phyloP scores from a whole-genome alignment of 768 basidiomycete genomes.

The Boletus reticulatus region DNA sequence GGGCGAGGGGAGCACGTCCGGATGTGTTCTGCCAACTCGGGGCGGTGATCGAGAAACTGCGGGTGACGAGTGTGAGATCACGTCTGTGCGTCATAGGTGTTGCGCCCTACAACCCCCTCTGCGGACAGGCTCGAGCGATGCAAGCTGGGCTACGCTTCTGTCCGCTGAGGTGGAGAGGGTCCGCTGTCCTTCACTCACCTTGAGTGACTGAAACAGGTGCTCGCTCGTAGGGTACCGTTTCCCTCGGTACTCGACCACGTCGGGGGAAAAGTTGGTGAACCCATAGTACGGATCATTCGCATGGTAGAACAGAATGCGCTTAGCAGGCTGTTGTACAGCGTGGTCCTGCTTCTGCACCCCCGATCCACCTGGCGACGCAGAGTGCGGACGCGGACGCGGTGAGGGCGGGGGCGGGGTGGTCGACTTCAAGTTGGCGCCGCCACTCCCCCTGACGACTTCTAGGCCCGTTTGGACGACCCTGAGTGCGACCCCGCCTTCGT shows the following conservation, averaged over 20 bases:
- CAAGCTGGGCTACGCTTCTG: neutral
- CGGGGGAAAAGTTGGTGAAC: conserved; percentile 45
- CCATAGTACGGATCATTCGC: conserved; percentile 35
- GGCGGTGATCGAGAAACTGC: conserved; percentile 35
- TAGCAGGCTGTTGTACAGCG: conserved; percentile 8
- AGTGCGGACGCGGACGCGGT: conserved; percentile 18
- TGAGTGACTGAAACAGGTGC: conserved; percentile 48
- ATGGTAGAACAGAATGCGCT: conserved; percentile 33
- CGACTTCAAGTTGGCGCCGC: neutral
- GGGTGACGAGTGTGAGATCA: conserved; percentile 13
- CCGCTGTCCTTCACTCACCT: conserved; percentile 25
- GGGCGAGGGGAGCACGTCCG: conserved; percentile 33
- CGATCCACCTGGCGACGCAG: conserved; percentile 18
- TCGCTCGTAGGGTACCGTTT: conserved; percentile 45
- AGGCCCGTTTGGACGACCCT: conserved; percentile 27
- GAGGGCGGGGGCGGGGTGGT: neutral
- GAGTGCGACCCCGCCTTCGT: conserved; percentile 22
- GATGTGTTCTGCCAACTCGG: conserved; percentile 35
- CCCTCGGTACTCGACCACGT: conserved; percentile 38
- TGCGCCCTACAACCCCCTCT: conserved; percentile 7
- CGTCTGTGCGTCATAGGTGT: conserved; percentile 12
- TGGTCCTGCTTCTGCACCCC: conserved; percentile 10
- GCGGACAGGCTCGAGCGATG: neutral
- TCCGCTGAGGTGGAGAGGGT: neutral
- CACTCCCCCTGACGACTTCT: conserved; percentile 19